Conservation (phyloP, 805 yeast genomes). For the Lipomyces anomalus region DNA sequence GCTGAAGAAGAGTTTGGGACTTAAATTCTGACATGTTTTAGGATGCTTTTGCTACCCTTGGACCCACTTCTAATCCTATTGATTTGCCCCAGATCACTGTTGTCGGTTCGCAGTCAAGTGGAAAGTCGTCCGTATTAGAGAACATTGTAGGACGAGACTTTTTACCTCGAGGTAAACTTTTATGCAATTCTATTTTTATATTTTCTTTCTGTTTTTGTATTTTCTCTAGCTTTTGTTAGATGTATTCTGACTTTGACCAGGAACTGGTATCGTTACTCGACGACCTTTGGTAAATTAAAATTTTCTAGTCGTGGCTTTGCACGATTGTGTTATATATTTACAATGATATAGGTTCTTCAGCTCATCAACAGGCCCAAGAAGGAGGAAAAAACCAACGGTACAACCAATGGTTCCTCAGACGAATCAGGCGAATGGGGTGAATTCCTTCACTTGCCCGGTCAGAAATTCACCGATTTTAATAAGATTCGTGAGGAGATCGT, state of each 20-base stretch:
- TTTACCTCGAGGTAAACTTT: conserved; percentile 73
- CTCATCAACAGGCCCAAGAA: conserved; percentile 57
- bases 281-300: conserved; percentile 56
- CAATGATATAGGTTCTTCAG: conserved; percentile 43
- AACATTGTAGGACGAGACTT: conserved; percentile 89
- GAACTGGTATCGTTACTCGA: conserved; percentile 85
- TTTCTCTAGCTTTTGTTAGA: no score
- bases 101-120: conserved; percentile 86
- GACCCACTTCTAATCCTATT: conserved; percentile 88
- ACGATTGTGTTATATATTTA: neutral
- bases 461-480: conserved; percentile 79
- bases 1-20: no score
- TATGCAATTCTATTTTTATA: neutral
- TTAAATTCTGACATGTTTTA: conserved; percentile 82
- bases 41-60: conserved; percentile 95
- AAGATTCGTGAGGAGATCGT: conserved; percentile 88
- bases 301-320: neutral
- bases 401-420: conserved; percentile 28
- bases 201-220: no score
- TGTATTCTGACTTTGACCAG: conserved; percentile 4
- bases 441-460: conserved; percentile 84
- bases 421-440: conserved; percentile 84
- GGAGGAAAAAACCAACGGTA: conserved; percentile 11
- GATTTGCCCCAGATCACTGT: conserved; percentile 94
- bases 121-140: conserved; percentile 83